phyloP scores from a whole-genome alignment of 805 yeast species.

The Metschnikowia borealis region DNA sequence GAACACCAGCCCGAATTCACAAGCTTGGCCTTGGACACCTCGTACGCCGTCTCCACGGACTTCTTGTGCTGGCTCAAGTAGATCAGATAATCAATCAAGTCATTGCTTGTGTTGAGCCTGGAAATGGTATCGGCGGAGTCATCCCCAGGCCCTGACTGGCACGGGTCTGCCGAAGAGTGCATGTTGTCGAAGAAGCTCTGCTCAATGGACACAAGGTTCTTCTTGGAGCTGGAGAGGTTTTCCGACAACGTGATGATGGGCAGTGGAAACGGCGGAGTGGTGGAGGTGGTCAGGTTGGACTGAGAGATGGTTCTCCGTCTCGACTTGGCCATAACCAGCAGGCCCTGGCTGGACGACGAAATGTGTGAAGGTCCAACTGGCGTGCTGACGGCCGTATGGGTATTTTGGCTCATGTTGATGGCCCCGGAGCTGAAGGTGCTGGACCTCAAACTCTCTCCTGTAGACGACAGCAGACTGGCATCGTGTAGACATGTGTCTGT shows the following conservation, averaged over 20 bases:
- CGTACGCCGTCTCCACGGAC: conserved; percentile 32
- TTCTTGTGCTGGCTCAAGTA: conserved; percentile 33
- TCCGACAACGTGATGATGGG: conserved; percentile 40
- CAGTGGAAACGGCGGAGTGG: conserved; percentile 33
- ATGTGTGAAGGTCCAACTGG: conserved; percentile 9
- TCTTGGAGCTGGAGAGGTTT: conserved; percentile 26
- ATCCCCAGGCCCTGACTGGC: background rate
- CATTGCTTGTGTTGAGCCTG: conserved; percentile 24
- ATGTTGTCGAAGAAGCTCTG: conserved; percentile 31
- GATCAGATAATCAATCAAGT: conserved; percentile 28
- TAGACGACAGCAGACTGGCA: conserved; percentile 13
- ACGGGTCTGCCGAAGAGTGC: background rate
- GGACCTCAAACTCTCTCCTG: conserved; percentile 11
- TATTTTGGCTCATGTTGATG: background rate
- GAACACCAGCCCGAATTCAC: conserved; percentile 42
- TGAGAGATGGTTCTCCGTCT: conserved; percentile 23
- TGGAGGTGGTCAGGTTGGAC: conserved; percentile 16
- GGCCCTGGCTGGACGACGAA: conserved; percentile 15
- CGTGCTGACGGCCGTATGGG: conserved; percentile 6
- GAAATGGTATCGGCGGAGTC: conserved; percentile 8
- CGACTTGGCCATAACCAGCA: conserved; percentile 8
- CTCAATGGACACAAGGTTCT: conserved; percentile 28
- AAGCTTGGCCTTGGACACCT: conserved; percentile 29
- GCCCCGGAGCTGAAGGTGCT: conserved; percentile 14
- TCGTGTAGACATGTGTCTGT: conserved; percentile 11